Conservation (phyloP, 2,329 filamentous ascomycete genomes). For the Trichoderma citrinoviride region DNA sequence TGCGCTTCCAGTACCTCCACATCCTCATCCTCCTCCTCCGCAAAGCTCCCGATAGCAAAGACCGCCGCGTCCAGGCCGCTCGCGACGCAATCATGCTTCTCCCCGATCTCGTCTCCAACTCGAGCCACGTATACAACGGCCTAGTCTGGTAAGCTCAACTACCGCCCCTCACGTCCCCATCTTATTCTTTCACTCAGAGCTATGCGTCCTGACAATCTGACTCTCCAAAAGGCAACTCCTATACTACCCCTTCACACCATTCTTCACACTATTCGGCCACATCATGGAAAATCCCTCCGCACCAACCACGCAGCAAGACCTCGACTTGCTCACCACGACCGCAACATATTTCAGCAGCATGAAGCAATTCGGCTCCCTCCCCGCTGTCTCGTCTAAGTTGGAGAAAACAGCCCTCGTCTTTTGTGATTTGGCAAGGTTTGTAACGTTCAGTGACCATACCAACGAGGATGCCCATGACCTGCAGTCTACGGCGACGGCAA, state of each 20-base stretch:
- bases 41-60: background rate
- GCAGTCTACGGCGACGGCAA: background rate
- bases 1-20: conserved; percentile 11
- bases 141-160: conserved; percentile 1
- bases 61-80: background rate
- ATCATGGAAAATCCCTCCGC: background rate
- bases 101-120: conserved; percentile 8
- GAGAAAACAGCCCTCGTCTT: conserved; percentile 2
- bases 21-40: conserved; percentile 6
- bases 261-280: conserved; percentile 7
- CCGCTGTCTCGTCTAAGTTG: background rate
- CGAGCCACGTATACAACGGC: conserved; percentile 17
- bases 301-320: background rate
- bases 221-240: background rate
- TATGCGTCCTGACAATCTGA: background rate
- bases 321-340: background rate
- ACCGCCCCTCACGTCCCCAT: too few species aligned
- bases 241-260: conserved; percentile 18
- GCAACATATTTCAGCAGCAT: conserved; percentile 14
- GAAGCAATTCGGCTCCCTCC: background rate
- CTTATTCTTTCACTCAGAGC: too few species aligned
- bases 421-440: background rate
- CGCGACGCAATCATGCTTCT: conserved; percentile 12
- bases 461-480: background rate
- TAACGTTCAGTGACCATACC: background rate